phyloP scores from a whole-genome alignment of 768 basidiomycete species.

The Hemileccinum rubropunctum region DNA sequence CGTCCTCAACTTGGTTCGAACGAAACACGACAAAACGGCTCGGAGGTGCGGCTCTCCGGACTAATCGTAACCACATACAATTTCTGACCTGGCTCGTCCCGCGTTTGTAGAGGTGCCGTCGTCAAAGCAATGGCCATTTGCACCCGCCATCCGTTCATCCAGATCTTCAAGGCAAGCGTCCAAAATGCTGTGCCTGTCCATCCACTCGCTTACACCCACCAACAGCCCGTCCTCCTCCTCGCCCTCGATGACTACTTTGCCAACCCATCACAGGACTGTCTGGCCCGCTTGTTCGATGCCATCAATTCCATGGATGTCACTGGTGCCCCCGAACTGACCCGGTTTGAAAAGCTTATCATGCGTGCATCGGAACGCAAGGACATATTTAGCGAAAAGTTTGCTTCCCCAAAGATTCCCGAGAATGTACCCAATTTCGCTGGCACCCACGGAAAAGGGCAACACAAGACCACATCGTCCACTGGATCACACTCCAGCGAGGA shows the following conservation, averaged over 20 bases:
- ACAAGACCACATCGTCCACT: constrained; percentile 47
- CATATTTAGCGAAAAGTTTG: constrained; percentile 84
- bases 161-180: constrained; percentile 82
- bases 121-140: constrained; percentile 95
- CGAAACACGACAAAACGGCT: constrained; percentile 83
- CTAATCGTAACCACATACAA: neutral
- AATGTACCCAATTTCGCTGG: neutral
- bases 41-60: constrained; percentile 52
- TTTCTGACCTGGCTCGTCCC: constrained; percentile 12
- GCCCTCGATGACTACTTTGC: constrained; percentile 95
- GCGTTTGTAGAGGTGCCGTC: constrained; percentile 70
- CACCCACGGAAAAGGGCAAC: constrained; percentile 36
- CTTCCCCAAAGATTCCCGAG: constrained; percentile 25
- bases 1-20: constrained; percentile 87
- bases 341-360: constrained; percentile 85
- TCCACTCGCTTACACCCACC: constrained; percentile 5
- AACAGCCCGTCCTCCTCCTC: constrained; percentile 85
- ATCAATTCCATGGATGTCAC: constrained; percentile 89
- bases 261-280: constrained; percentile 85
- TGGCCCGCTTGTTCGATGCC: constrained; percentile 87
- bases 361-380: constrained; percentile 90
- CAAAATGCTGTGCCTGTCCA: neutral
- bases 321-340: constrained; percentile 72
- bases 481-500: constrained; percentile 73
- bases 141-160: constrained; percentile 90